Evolutionary conservation across 2,329 filamentous ascomycete genomes (phyloP), one percentile per base, ranked within the genome.

Genomic region (Aspergillus sp.): DNA sequence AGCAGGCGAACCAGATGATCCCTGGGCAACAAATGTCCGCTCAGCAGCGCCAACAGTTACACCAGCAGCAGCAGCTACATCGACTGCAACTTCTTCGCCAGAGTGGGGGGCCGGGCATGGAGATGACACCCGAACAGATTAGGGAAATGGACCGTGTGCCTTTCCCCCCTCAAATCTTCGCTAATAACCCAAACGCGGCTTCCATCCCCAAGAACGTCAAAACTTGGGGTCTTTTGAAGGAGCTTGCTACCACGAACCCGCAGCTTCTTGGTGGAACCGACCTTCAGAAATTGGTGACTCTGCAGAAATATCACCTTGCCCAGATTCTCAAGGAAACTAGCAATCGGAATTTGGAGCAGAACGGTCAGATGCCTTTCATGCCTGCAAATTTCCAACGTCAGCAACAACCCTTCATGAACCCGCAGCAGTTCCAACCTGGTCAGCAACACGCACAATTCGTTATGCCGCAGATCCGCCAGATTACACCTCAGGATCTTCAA

Each of bases 151-250:
- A 82, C 62, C 69, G 69, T 28, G 41, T 74, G 5, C 62, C 65
- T 8, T 81, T 80, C 57, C 79, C 79, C 5, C 71, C 69, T 2
- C 68, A 66, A 11, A 72, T 77, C n/a, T 65, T 78, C 13, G 72
- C 69, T 57, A 70, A 71, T 41, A 75, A 71, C 34, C 66, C 68
- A n/a, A 74, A 71, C 51, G 62, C 72, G 7, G 65, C 67, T 13
- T 70, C 76, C 19, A 68, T 85, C 9, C 84, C 85, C 6, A 80
- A 80, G 30, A 73, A 82, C 13, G 76, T 87, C 25, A 83, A 80
- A 66, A 82, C 80, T 2, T 88, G 85, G 85, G 81, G 80, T 8
- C 82, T 86, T 59, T 75, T 88, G 7, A 87, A 87, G 71, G 75
- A 82, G 56, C 85, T 83, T 77, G 81, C 81, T 17, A 68, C 71